These are phyloP conservation scores for Parachaetomium inaequale DNA, from an alignment of 495 filamentous ascomycete genomes.

Conservation along the genomic window DNA sequence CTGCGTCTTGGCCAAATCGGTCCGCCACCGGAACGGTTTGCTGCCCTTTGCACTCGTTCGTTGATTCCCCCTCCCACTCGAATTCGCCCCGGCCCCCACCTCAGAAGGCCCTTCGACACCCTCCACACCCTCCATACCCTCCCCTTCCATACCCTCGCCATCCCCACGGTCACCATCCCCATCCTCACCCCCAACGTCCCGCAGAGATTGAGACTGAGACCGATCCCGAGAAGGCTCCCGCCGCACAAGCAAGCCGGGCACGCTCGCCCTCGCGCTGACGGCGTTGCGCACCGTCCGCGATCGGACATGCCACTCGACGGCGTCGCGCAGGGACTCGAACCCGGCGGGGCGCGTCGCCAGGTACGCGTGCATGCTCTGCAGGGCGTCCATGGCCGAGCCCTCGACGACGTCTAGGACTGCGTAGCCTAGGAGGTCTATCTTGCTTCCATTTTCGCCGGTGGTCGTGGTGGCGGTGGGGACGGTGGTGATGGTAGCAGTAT, in stretches of 20 bases:
- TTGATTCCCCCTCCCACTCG: not conserved
- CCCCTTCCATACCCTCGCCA: not conserved
- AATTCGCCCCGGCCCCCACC: not conserved
- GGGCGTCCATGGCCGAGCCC: conserved; percentile 80
- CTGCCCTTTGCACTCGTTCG: not conserved
- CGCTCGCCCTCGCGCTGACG: conserved; percentile 74
- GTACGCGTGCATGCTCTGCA: conserved; percentile 90
- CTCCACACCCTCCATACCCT: not conserved
- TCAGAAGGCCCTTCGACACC: not conserved
- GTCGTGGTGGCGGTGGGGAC: not conserved
- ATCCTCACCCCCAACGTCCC: not conserved
- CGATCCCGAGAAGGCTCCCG: too few relatives aligned
- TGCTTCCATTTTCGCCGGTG: not conserved
- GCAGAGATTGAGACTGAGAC: not conserved
- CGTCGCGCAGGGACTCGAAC: conserved; percentile 70
- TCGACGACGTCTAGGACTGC: conserved; percentile 95
- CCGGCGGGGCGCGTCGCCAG: conserved; percentile 75
- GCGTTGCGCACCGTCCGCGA: conserved; percentile 84
- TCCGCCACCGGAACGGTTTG: conserved; percentile 73
- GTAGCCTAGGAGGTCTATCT: conserved; percentile 63
- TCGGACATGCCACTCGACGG: conserved; percentile 91
- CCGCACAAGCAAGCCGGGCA: conserved; percentile 59
- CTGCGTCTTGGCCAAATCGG: conserved; percentile 77
- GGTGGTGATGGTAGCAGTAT: not conserved
- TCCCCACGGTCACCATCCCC: not conserved